A percentile compares a stretch with the other conserved stretches of the same genome.
phyloP scores from a whole-genome alignment of 2,329 filamentous ascomycete species.

The Claviceps pusilla region DNA sequence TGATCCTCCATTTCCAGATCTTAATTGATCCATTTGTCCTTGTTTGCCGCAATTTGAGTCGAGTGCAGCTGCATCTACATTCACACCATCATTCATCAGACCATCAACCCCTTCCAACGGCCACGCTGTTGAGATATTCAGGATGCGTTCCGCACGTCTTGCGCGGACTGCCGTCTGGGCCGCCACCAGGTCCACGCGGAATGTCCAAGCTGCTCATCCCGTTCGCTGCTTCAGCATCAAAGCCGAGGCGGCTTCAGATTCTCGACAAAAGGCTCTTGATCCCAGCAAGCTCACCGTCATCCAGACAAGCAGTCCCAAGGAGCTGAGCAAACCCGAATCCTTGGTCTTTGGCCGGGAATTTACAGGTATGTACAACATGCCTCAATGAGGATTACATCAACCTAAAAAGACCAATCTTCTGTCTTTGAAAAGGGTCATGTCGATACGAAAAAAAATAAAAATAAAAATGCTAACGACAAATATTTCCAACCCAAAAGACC shows the following conservation, averaged over 20 bases:
- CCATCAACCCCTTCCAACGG: background rate
- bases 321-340: constrained; percentile 57
- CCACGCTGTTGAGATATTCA: background rate
- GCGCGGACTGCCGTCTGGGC: constrained; percentile 20
- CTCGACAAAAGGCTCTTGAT: constrained; percentile 55
- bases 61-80: background rate
- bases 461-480: background rate
- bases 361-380: constrained; percentile 44
- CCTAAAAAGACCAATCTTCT: too few relatives aligned
- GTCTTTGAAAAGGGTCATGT: too few relatives aligned
- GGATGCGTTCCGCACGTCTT: constrained; percentile 18
- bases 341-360: constrained; percentile 85
- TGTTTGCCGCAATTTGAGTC: background rate
- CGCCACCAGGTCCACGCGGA: constrained; percentile 21
- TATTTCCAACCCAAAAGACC: constrained; percentile 44
- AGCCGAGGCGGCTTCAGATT: constrained; percentile 31
- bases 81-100: background rate
- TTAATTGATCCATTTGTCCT: background rate
- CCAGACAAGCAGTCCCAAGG: constrained; percentile 61
- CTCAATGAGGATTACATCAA: background rate
- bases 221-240: constrained; percentile 35
- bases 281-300: constrained; percentile 60
- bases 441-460: background rate
- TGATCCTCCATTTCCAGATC: too few relatives aligned
- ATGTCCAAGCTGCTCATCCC: constrained; percentile 15